Base-by-base conservation (phyloP, 192 early-diverging fungal species). In the Backusella parvicylindrica region DNA sequence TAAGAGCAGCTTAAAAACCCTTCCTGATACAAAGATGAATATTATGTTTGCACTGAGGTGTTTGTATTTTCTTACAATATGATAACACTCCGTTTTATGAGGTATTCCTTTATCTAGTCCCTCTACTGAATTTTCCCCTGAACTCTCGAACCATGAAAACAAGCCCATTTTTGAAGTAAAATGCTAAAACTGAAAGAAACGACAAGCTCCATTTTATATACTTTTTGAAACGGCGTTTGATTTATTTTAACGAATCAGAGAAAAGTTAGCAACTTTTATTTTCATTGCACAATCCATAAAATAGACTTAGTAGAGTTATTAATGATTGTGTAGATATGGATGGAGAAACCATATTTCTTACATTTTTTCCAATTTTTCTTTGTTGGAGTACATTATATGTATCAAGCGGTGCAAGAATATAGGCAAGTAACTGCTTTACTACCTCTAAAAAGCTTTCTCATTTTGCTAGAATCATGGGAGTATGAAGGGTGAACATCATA, bases 1-100 rank as follows among this genome's bases (percentile, higher is more conserved):
- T 84, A 84, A 1, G 77, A 73, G 68, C 84, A 85, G 31, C 64
- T 75, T 23, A 82, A 33, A 72, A 84, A 85, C 2, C 84, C 84
- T 74, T 85, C 84, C 84, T 84, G 68, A 35, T 15, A 36, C 28
- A 37, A 56, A 35, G 0, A 70, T 30, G n/a, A 53, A 41, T 38
- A 32, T 38, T 32, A 28, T 21, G 38, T 33, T 18, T 2, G 13
- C 64, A 15, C n/a, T 9, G n/a, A 68, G 12, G 3, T 28, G 12
- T 13, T 41, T 63, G 4, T 64, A n/a, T 49, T 43, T 35, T 31
- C 69, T 64, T 76, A 80, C 79, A 76, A 80, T 76, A 47, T 80
- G 74, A 63, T 80, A 80, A 35, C 79, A 80, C 2, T 68, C 50
- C 6, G 68, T 73, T 66, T 80, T 80, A 40, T 72, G 43, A 7